These are phyloP conservation scores for Penicillium vulpinum DNA, from an alignment of 2,329 filamentous ascomycete genomes.

Conservation along the genomic window DNA sequence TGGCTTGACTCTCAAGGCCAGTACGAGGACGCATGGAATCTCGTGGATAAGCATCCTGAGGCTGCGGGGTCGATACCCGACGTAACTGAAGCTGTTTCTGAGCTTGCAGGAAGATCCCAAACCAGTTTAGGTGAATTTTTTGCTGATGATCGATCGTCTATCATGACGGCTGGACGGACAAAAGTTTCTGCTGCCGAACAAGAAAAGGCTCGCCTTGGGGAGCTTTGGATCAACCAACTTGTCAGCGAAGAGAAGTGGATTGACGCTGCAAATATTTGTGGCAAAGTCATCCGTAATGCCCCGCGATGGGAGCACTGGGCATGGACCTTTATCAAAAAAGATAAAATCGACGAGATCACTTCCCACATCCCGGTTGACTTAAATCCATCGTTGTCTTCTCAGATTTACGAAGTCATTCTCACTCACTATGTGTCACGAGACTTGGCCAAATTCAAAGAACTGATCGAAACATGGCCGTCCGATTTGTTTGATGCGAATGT, in stretches of 20 bases:
- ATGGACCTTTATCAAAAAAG: constrained; percentile 82
- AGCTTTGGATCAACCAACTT: constrained; percentile 88
- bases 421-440: constrained; percentile 83
- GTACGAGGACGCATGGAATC: constrained; percentile 83
- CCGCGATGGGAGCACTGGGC: constrained; percentile 94
- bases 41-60: constrained; percentile 86
- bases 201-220: constrained; percentile 87
- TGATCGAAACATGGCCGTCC: constrained; percentile 80
- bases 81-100: constrained; percentile 33
- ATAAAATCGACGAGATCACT: constrained; percentile 87
- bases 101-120: constrained; percentile 35
- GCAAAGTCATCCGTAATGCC: constrained; percentile 76
- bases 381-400: constrained; percentile 73
- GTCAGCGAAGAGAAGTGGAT: constrained; percentile 73
- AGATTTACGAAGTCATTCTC: constrained; percentile 85
- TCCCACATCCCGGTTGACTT: constrained; percentile 78
- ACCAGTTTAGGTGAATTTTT: constrained; percentile 66
- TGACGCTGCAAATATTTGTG: constrained; percentile 75
- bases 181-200: constrained; percentile 70
- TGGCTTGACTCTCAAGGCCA: constrained; percentile 83
- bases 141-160: constrained; percentile 66
- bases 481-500: constrained; percentile 79
- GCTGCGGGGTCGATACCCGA: constrained; percentile 49
- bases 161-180: constrained; percentile 59
- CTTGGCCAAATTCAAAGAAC: constrained; percentile 70